Base-by-base conservation (phyloP, 768 basidiomycete genomes). In the Lentinula lateritia region DNA sequence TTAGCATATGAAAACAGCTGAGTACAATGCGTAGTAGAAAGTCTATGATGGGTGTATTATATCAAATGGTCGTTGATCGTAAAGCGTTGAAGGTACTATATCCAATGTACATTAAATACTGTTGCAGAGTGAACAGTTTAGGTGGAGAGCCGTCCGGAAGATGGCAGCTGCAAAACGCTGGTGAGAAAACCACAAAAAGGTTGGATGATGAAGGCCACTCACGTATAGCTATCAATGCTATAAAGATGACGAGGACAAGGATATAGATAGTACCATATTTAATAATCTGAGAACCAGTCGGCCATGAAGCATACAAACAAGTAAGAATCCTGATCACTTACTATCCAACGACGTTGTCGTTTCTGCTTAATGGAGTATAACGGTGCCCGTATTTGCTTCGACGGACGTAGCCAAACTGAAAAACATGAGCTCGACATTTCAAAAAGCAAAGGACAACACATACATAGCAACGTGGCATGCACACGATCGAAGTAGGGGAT, bases 341-440 rank as follows among this genome's bases (percentile, higher is more conserved):
- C 93, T 67, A 95, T 95, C 83, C 88, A 89, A 61, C 93, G 87
- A 58, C 95, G 88, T 70, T 94, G 92, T 71, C 85, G 85, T 74
- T 89, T 90, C 75, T 95, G 90, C 74, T 93, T 93, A 72, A 92
- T 81, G 52, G 89, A 90, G 74, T 92, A 98, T 67, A 98, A 77
- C 0, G 95, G 94, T 2, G 95, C 87, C 50, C 92, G 90, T 65
- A 96, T 96, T 75, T 95, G 94, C 72, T 93, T 93, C 58, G 93
- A 95, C 20, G 93, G 94, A 23, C 92, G 87, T 52, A 98, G 78
- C 96, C 97, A 98, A 82, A 98, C 91, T 93, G 66, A 10, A 57
- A 55, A 16, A 23, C 12, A 18, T 60, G 36, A 60, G 50, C 28
- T 20, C 20, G 9, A 5, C 8, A 15, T 32, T 48, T 16, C 7